phyloP scores from a whole-genome alignment of 2,329 filamentous ascomycete species.

The Sporothrix pallida region DNA sequence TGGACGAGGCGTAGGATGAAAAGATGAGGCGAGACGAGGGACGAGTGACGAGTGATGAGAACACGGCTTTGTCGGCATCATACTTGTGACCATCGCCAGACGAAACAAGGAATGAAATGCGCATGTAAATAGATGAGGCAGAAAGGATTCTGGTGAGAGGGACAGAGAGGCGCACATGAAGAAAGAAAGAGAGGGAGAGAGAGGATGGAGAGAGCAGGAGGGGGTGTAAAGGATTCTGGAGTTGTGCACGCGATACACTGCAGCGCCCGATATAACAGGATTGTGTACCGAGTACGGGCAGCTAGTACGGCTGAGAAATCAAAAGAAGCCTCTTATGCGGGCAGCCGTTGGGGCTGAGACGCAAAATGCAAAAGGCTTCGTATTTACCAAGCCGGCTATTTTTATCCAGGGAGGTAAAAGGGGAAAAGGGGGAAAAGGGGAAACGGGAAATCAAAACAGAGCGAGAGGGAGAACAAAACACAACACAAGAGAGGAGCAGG shows the following conservation, averaged over 20 bases:
- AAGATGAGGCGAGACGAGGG: slow-evolving; percentile 16
- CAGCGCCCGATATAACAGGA: neutral
- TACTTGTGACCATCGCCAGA: slow-evolving; percentile 42
- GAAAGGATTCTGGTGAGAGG: slow-evolving; percentile 18
- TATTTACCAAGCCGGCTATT: slow-evolving; percentile 23
- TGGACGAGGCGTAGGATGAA: slow-evolving; percentile 34
- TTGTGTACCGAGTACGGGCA: slow-evolving; percentile 6
- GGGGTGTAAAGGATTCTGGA: neutral
- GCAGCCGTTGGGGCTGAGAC: slow-evolving; percentile 27
- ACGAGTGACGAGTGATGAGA: neutral
- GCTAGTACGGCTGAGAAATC: neutral
- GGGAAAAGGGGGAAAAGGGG: neutral
- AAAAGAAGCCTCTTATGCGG: slow-evolving; percentile 3
- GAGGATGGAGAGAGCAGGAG: neutral
- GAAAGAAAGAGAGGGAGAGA: neutral
- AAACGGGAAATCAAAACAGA: slow-evolving; percentile 1
- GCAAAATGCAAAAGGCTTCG: slow-evolving; percentile 4
- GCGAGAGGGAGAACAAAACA: neutral
- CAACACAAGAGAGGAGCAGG: neutral
- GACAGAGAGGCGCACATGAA: neutral
- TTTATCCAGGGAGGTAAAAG: slow-evolving; percentile 14
- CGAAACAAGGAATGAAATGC: slow-evolving; percentile 36
- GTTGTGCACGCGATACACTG: slow-evolving; percentile 17
- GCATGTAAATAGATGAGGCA: neutral
- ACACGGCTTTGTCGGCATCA: neutral